Evolutionary conservation across 139 green algal genomes (phyloP).

Genomic region (Haematococcus lacustris): DNA sequence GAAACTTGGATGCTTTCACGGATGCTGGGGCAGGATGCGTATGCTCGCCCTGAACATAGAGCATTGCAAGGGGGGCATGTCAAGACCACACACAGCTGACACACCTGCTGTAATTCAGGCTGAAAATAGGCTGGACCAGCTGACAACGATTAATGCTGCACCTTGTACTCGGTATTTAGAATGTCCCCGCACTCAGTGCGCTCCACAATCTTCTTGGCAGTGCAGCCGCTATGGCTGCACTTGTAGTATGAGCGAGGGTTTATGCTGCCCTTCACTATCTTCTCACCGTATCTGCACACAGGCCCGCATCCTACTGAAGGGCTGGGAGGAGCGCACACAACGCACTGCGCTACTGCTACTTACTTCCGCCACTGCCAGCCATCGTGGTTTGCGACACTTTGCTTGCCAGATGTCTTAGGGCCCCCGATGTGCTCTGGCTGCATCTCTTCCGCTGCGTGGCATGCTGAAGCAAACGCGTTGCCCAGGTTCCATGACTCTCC

Average conservation of each 20-base stretch:
- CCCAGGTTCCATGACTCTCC: too few species aligned
- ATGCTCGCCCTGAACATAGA: constrained; percentile 2
- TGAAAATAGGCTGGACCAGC: background rate
- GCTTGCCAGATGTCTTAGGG: too few species aligned
- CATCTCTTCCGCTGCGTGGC: too few species aligned
- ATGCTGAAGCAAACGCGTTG: too few species aligned
- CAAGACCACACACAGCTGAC: background rate
- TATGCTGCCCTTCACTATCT: constrained; percentile 85
- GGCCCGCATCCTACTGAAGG: too few species aligned
- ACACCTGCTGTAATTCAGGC: background rate
- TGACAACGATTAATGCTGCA: constrained; percentile 1
- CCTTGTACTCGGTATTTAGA: constrained; percentile 59
- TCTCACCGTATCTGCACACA: constrained; percentile 84
- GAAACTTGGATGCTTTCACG: too few species aligned
- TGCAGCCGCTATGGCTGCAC: constrained; percentile 66
- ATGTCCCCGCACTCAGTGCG: constrained; percentile 46
- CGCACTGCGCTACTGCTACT: too few species aligned
- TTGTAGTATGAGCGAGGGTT: constrained; percentile 94
- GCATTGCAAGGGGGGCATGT: background rate
- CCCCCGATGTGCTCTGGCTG: too few species aligned
- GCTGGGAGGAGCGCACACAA: too few species aligned
- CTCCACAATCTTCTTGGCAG: constrained; percentile 79
- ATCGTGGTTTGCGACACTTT: too few species aligned
- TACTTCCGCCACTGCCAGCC: too few species aligned
- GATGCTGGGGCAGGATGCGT: background rate